phyloP scores from a whole-genome alignment of 129 eudicot species.

The Calendula officinalis region DNA sequence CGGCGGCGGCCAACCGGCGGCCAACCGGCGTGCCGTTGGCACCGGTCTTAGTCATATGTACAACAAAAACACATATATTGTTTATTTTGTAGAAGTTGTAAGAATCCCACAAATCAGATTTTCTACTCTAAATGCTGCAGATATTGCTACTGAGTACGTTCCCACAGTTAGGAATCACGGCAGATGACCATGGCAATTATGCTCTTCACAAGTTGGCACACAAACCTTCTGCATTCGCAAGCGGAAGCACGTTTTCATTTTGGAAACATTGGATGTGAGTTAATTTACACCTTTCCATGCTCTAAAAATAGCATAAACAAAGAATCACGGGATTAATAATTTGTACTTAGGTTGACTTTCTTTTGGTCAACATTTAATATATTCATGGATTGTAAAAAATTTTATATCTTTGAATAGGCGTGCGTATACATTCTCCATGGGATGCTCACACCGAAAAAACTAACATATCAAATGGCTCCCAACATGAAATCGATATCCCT shows the following conservation, averaged over 20 bases:
- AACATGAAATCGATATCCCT: slow-evolving; percentile 24
- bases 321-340: not conserved
- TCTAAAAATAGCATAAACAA: not conserved
- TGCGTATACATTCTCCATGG: slow-evolving; percentile 47
- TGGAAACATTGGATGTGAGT: slow-evolving; percentile 46
- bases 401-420: slow-evolving; percentile 29
- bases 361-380: not conserved
- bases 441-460: slow-evolving; percentile 16
- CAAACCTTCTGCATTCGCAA: slow-evolving; percentile 54
- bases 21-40: no score
- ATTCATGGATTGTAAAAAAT: not conserved
- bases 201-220: slow-evolving; percentile 45
- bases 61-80: not conserved
- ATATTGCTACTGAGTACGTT: slow-evolving; percentile 36
- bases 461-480: not conserved
- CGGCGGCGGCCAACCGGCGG: no score
- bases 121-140: slow-evolving; percentile 13
- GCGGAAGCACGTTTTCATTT: slow-evolving; percentile 39
- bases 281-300: not conserved
- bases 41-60: no score
- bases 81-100: not conserved
- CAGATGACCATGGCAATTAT: slow-evolving; percentile 39
- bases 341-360: not conserved
- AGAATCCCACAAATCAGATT: not conserved
- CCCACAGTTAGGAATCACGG: slow-evolving; percentile 42